Base-by-base conservation (phyloP, 306 rosid genomes). In the Vicia faba region DNA sequence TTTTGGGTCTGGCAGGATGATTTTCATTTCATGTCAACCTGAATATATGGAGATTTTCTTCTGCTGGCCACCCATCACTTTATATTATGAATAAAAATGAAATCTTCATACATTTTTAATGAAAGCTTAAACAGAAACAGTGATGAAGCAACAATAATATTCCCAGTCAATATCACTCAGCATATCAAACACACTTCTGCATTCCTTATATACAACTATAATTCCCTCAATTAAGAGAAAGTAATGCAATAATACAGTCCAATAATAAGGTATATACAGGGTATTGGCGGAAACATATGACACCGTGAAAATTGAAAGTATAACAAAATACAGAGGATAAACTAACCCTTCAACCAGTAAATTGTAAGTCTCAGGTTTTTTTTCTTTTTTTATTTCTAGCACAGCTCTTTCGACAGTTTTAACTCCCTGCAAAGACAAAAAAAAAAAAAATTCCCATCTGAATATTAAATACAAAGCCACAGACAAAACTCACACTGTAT, bases 311-410 rank as follows among this genome's bases (percentile, higher is more conserved):
- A 11, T 45, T 14, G 64, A 67, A 75, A 59, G 40, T 7, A 19
- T 36, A 64, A 23, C 44, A 5, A 44, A 66, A 23, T 76, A 61
- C 13, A 54, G 16, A 49, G 16, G 45, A 72, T 59, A 81, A 75
- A 87, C 96, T 85, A 59, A 92, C 98, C 98, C 96, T 82, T 92
- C 96, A 10, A 88, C 96, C 81, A 86, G 76, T 74, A 92, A 77
- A 18, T 79, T 71, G 78, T 79, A 89, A 78, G 78, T 87, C 19
- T 77, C 76, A 40, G 3, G 75, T 68, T 76, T 65, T 79, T 84
- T 83, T 66, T 76, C 84, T 43, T 78, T 75, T 66, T 74, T 79
- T 55, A 89, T 82, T 13, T 55, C 19, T 3, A 55, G 38, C 63
- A 89, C 95, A 56, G 79, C 93, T 28, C 96, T 93, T 49, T 86